Base-by-base conservation (phyloP, 495 filamentous ascomycete species). In the Aspergillus sparsus region DNA sequence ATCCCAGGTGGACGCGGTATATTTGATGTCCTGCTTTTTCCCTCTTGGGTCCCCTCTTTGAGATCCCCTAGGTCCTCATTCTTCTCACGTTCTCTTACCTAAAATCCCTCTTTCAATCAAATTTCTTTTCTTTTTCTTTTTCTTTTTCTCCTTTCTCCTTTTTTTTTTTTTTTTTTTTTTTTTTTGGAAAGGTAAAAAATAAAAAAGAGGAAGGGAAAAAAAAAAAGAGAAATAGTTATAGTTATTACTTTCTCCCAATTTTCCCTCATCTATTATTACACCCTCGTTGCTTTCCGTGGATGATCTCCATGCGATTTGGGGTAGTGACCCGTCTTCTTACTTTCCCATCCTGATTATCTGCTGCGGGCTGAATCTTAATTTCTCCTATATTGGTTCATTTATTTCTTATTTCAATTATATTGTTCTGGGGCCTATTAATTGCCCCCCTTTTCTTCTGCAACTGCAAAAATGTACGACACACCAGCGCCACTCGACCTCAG, bases 381-480 rank as follows among this genome's bases (percentile, higher is more conserved):
- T 47, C 44, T 51, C 49, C 49, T 51, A 51, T 51, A 51, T 51
- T 51, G 49, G 34, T 21, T 33, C n/a, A 8, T 49, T 39, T 58
- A 2, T 8, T 53, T 15, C 37, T 27, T 33, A 55, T 52, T 42
- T 36, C 36, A n/a, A 27, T 27, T 54, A 34, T 46, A 37, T 56
- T 42, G n/a, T 41, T 35, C 51, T 41, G 16, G 18, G 31, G 31
- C 39, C 44, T 36, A 46, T 57, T 46, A 54, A 54, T 54, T 42
- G 36, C 36, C 51, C 49, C 55, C 50, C 11, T 33, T 54, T 6
- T 53, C 16, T 47, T 55, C 32, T 39, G 11, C 33, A 46, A 6
- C 16, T n/a, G 1, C 34, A 27, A 68, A 57, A 32, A 77, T 78
- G 75, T 75, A 72, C 60, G 66, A 71, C 51, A 44, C 71, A 2